Percentiles rank a stretch among this genome's conserved stretches.
Evolutionary conservation across 495 filamentous ascomycete genomes (phyloP).

Genomic region (Aspergillus campestris): DNA sequence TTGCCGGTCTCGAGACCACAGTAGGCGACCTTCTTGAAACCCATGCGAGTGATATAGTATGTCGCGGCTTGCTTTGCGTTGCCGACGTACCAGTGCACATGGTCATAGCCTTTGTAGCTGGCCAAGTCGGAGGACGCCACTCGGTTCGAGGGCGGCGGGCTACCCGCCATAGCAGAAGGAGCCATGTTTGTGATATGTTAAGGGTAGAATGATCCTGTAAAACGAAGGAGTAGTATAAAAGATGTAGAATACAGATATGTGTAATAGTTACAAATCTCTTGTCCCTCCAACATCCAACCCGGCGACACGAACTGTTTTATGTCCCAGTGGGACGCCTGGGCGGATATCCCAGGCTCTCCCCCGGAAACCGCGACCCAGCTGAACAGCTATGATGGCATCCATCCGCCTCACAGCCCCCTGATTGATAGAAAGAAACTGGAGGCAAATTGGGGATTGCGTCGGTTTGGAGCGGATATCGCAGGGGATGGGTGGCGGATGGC

Average conservation of each 20-base stretch:
- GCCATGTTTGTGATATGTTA: slow-evolving; percentile 45
- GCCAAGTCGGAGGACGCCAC: slow-evolving; percentile 22
- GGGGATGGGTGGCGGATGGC: neutral
- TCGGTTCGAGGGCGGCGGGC: slow-evolving; percentile 29
- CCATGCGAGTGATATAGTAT: slow-evolving; percentile 78
- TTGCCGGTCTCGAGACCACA: slow-evolving; percentile 79
- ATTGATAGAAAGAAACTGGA: neutral
- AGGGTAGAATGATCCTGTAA: neutral
- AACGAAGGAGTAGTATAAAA: neutral
- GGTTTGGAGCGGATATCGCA: no score
- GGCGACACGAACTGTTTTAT: no score
- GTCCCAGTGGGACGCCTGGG: no score
- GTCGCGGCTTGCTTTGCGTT: slow-evolving; percentile 90
- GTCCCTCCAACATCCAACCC: no score
- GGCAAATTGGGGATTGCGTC: neutral
- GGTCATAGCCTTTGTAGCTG: slow-evolving; percentile 76
- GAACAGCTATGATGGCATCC: no score
- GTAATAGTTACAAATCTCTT: no score
- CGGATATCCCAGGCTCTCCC: no score
- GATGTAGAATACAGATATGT: no score
- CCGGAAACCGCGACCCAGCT: no score
- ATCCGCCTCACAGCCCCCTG: no score
- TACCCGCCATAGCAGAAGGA: slow-evolving; percentile 58
- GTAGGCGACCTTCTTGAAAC: slow-evolving; percentile 74
- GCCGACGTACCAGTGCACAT: slow-evolving; percentile 88